Base-by-base conservation (phyloP, 495 filamentous ascomycete species). In the Pyrenopolyporus hunteri region DNA sequence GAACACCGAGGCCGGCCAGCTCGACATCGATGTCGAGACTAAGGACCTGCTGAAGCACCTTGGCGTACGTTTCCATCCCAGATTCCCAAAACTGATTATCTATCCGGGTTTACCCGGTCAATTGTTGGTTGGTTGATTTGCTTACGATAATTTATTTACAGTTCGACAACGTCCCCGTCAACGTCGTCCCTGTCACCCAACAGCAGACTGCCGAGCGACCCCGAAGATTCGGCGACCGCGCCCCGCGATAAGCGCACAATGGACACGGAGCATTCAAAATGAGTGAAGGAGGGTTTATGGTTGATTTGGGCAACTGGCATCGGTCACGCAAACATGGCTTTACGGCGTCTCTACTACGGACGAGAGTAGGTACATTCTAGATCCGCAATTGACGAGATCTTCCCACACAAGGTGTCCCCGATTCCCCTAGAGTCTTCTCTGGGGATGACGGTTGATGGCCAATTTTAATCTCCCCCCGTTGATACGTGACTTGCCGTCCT, bases 31-130 rank as follows among this genome's bases (percentile, higher is more conserved):
- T 76, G 73, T 82, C 74, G 95, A 98, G 80, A 98, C 94, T 73
- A 97, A 97, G 87, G 94, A 98, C 75, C 81, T 98, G 70, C 83
- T 98, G 77, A 98, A 98, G 89, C 89, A 84, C 85, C 83, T 98
- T 69, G 94, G 94, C 77, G 93, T 98, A 93, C 66, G 93, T 91
- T 70, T 55, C 19, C 39, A 6, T 11, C 4, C n/a, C n/a, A n/a
- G n/a, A n/a, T n/a, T n/a, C n/a, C n/a, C n/a, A n/a, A n/a, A n/a
- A n/a, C n/a, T n/a, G n/a, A n/a, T n/a, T n/a, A n/a, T n/a, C n/a
- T n/a, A n/a, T n/a, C n/a, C n/a, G n/a, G n/a, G n/a, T n/a, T n/a
- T n/a, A n/a, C n/a, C n/a, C n/a, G n/a, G n/a, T n/a, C n/a, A n/a
- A n/a, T n/a, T n/a, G n/a, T n/a, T n/a, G n/a, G n/a, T n/a, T n/a